Conservation (phyloP, 2,329 filamentous ascomycete species). For the Stagonosporopsis tanaceti region DNA sequence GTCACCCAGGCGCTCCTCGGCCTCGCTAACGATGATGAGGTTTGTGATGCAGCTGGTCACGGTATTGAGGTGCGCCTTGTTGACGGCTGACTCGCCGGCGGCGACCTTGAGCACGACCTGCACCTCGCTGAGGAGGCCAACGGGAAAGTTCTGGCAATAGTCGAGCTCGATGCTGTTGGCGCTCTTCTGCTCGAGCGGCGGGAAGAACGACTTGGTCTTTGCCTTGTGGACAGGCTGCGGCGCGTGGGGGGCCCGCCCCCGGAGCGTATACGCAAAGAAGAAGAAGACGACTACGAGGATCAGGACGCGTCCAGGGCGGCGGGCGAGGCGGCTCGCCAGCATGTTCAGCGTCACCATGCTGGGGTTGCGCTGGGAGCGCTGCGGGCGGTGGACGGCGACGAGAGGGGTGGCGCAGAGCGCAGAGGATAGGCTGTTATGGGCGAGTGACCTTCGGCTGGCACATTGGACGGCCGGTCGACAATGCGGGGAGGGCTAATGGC, state of each 20-base stretch:
- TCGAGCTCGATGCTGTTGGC: conserved; percentile 44
- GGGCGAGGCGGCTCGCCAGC: conserved; percentile 36
- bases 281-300: conserved; percentile 43
- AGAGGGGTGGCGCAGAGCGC: background rate
- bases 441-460: conserved; percentile 10
- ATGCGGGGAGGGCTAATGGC: conserved; percentile 2
- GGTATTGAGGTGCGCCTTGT: conserved; percentile 59
- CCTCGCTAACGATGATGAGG: conserved; percentile 66
- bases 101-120: conserved; percentile 61
- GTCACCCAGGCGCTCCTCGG: conserved; percentile 62
- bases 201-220: conserved; percentile 49
- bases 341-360: conserved; percentile 35
- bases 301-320: conserved; percentile 44
- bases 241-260: conserved; percentile 28
- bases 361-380: conserved; percentile 3
- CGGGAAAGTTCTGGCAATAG: conserved; percentile 53
- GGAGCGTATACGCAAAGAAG: conserved; percentile 43
- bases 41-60: conserved; percentile 64
- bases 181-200: conserved; percentile 41
- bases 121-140: conserved; percentile 51
- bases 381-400: conserved; percentile 1
- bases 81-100: conserved; percentile 53
- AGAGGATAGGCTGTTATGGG: conserved; percentile 5
- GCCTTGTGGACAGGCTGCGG: conserved; percentile 34
- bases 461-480: conserved; percentile 17